These are phyloP conservation scores for Candida neerlandica DNA, from an alignment of 1,139 yeast genomes.

Conservation along the genomic window DNA sequence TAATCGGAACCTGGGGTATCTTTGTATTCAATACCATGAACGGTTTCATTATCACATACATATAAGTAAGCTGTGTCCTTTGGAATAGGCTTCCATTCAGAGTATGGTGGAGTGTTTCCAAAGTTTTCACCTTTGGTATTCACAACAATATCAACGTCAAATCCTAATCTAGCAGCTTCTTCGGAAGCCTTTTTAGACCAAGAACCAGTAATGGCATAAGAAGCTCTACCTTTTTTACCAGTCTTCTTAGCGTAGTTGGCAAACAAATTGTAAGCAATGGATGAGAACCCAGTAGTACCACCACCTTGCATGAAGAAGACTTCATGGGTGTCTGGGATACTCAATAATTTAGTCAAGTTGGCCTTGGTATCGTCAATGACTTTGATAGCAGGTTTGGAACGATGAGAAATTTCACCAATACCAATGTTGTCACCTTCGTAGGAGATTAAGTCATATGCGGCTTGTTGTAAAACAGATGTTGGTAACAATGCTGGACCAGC, in stretches of 20 bases:
- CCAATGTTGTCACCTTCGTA: slow-evolving; percentile 77
- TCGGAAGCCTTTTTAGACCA: slow-evolving; percentile 90
- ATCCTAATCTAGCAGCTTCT: slow-evolving; percentile 84
- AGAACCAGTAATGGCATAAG: slow-evolving; percentile 86
- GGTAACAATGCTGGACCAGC: slow-evolving; percentile 98
- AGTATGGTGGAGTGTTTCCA: slow-evolving; percentile 67
- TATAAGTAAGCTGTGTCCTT: slow-evolving; percentile 78
- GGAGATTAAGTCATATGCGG: slow-evolving; percentile 78
- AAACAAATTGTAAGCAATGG: slow-evolving; percentile 78
- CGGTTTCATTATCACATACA: slow-evolving; percentile 95
- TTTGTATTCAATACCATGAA: slow-evolving; percentile 86
- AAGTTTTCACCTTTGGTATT: slow-evolving; percentile 68
- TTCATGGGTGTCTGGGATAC: slow-evolving; percentile 89
- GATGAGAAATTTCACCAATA: slow-evolving; percentile 93
- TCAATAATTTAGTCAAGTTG: slow-evolving; percentile 61
- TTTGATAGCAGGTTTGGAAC: slow-evolving; percentile 78
- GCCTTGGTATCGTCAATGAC: slow-evolving; percentile 78
- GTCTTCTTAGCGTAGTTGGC: slow-evolving; percentile 72
- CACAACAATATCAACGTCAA: slow-evolving; percentile 69
- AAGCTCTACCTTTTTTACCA: slow-evolving; percentile 76
- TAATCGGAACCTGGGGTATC: slow-evolving; percentile 50
- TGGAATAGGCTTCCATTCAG: slow-evolving; percentile 58
- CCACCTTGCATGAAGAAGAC: slow-evolving; percentile 97
- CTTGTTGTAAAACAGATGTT: slow-evolving; percentile 78
- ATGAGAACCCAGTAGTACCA: slow-evolving; percentile 93